Evolutionary conservation across 257 asterid genomes (phyloP), one percentile per base, ranked within the genome.

Genomic region (Penstemon eatonii): DNA sequence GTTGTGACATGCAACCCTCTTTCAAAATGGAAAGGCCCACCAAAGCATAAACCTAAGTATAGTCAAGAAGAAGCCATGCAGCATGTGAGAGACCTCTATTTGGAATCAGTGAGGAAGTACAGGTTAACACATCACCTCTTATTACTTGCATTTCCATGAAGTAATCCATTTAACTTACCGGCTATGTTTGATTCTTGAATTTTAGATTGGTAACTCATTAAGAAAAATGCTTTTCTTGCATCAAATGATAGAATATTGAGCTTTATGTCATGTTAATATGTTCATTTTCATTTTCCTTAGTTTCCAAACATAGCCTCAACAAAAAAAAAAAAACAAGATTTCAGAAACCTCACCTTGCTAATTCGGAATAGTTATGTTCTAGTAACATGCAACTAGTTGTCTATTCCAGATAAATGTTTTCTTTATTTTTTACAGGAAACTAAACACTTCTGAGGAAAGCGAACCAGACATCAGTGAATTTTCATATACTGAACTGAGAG

Each of bases 401-500:
- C 36, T 54, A 5, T 63, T 40, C 73, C 9, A 12, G 15, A 44
- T 7, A 38, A 25, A 25, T 25, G 12, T 56, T 57, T 56, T 70
- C 57, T 63, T 52, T 40, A 58, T 67, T 61, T 51, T 73, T 79
- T 62, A 62, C 86, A 90, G 97, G 83, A 83, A 79, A 79, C 52
- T 58, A 8, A 69, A 63, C 44, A 58, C 84, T 68, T 54, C 87
- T 5, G 80, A 65, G 12, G 89, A 80, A 50, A 73, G 72, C 25
- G 96, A 88, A 75, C 82, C 85, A 45, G 79, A 80, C 65, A 69
- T 88, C 60, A 74, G 83, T 55, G 84, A 81, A 49, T 85, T 94
- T 50, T 85, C 99, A 40, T 91, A 87, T 78, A 89, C 96, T 5
- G 99, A 94, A 71, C 79, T 91, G 42, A 87, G 99, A 83, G 99